A percentile compares a stretch with the other conserved stretches of the same genome.
Conservation (phyloP, 2,329 filamentous ascomycete genomes). For the Torrubiella hemipterigena region DNA sequence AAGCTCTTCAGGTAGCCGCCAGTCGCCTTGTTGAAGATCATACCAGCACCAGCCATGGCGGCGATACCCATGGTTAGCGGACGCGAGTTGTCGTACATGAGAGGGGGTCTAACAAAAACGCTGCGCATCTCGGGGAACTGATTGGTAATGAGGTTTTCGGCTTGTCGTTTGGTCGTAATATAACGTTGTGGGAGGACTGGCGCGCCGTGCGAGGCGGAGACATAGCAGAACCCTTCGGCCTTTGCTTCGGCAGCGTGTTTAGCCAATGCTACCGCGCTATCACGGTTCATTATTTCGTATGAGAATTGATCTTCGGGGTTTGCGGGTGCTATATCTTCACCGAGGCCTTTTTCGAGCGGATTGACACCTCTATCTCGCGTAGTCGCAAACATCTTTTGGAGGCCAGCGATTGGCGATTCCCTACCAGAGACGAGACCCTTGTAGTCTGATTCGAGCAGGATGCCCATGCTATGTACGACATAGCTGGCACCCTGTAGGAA, state of each 20-base stretch:
- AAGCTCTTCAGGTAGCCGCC: constrained; percentile 64
- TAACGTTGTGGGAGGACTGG: constrained; percentile 78
- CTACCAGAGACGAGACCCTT: constrained; percentile 79
- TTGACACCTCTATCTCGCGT: constrained; percentile 54
- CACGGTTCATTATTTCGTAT: constrained; percentile 95
- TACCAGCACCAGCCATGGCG: constrained; percentile 60
- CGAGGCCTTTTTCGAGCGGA: constrained; percentile 51
- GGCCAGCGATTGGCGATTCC: constrained; percentile 67
- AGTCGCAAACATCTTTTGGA: constrained; percentile 66
- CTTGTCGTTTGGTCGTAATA: constrained; percentile 83
- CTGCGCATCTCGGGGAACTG: constrained; percentile 65
- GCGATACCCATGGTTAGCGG: constrained; percentile 78
- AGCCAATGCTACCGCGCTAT: constrained; percentile 73
- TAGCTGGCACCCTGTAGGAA: constrained; percentile 68
- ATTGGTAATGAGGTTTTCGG: constrained; percentile 62
- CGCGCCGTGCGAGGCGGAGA: constrained; percentile 78
- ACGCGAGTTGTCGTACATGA: constrained; percentile 79
- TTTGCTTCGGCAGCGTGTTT: constrained; percentile 57
- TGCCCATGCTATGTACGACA: constrained; percentile 92
- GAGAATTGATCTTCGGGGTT: constrained; percentile 69
- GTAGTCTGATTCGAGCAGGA: constrained; percentile 94
- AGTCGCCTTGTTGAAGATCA: constrained; percentile 64
- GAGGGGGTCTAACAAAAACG: constrained; percentile 74
- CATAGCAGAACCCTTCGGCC: constrained; percentile 66
- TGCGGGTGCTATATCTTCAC: constrained; percentile 49